phyloP scores from a whole-genome alignment of 2,329 filamentous ascomycete genomes.

The Fusarium cicatricum region DNA sequence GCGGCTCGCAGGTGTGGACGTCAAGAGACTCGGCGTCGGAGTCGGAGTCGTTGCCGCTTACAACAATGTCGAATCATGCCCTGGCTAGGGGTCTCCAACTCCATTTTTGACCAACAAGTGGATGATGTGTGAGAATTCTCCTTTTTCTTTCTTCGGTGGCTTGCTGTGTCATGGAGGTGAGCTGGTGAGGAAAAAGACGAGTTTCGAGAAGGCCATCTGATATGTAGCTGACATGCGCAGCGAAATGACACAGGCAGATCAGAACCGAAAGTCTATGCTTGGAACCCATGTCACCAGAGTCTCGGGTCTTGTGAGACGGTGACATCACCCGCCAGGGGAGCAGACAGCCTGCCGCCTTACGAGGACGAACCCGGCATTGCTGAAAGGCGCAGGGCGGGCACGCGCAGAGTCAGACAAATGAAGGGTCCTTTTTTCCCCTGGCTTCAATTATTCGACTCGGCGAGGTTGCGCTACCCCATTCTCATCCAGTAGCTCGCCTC shows the following conservation, averaged over 20 bases:
- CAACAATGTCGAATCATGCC: slow-evolving; percentile 23
- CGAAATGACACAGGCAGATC: neutral
- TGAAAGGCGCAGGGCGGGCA: slow-evolving; percentile 15
- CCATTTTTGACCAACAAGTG: neutral
- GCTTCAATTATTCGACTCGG: slow-evolving; percentile 26
- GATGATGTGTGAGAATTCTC: neutral
- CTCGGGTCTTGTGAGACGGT: slow-evolving; percentile 36
- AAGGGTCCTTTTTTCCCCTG: slow-evolving; percentile 30
- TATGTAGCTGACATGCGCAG: slow-evolving; percentile 12
- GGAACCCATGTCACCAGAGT: slow-evolving; percentile 32
- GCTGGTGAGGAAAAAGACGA: neutral
- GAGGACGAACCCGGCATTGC: slow-evolving; percentile 6
- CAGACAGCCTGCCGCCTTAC: slow-evolving; percentile 25
- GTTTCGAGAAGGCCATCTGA: slow-evolving; percentile 8
- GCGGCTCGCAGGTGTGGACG: slow-evolving; percentile 29
- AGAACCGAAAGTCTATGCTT: neutral
- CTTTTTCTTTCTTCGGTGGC: neutral
- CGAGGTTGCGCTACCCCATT: slow-evolving; percentile 7
- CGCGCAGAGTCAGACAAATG: slow-evolving; percentile 19
- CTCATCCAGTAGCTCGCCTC: slow-evolving; percentile 10
- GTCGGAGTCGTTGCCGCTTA: slow-evolving; percentile 25
- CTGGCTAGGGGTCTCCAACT: slow-evolving; percentile 3
- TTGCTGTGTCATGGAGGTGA: neutral
- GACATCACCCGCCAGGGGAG: slow-evolving; percentile 39
- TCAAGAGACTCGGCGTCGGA: slow-evolving; percentile 28